Conservation (phyloP, 2,329 filamentous ascomycete genomes). For the Aspergillus aculeatinus region DNA sequence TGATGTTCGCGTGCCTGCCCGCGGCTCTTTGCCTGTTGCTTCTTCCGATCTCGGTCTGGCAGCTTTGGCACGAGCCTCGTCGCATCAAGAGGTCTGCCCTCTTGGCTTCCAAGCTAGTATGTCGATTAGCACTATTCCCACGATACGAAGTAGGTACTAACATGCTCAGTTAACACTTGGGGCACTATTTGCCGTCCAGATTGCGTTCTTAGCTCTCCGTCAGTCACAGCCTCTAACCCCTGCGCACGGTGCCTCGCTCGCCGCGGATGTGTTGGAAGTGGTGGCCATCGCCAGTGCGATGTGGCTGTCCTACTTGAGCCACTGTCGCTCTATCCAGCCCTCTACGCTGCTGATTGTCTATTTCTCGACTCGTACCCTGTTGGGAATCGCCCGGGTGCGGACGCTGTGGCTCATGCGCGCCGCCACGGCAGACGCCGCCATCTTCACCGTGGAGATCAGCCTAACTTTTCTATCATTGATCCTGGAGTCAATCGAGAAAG, state of each 20-base stretch:
- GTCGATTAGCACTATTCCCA: neutral
- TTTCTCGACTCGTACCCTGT: conserved; percentile 40
- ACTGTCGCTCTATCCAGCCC: conserved; percentile 27
- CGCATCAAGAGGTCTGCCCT: neutral
- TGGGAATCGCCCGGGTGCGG: conserved; percentile 44
- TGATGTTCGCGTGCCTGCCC: conserved; percentile 25
- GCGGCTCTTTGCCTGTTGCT: conserved; percentile 21
- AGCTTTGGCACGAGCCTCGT: conserved; percentile 12
- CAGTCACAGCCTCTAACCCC: neutral
- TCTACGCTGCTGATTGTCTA: conserved; percentile 38
- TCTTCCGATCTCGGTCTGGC: conserved; percentile 17
- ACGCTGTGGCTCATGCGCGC: conserved; percentile 34
- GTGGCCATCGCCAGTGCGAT: neutral
- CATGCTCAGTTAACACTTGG: neutral
- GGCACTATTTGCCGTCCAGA: neutral
- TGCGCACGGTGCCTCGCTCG: neutral
- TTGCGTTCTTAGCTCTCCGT: neutral
- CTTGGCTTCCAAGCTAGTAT: conserved; percentile 1
- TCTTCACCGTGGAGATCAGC: conserved; percentile 41
- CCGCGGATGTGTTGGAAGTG: conserved; percentile 1
- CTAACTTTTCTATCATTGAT: conserved; percentile 13
- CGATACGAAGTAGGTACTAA: neutral
- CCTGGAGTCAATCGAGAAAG: conserved; percentile 45
- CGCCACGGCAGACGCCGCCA: conserved; percentile 23
- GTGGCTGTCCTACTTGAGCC: conserved; percentile 26